Conservation (phyloP, 768 basidiomycete species). For the Macrolepiota albuminosa region DNA sequence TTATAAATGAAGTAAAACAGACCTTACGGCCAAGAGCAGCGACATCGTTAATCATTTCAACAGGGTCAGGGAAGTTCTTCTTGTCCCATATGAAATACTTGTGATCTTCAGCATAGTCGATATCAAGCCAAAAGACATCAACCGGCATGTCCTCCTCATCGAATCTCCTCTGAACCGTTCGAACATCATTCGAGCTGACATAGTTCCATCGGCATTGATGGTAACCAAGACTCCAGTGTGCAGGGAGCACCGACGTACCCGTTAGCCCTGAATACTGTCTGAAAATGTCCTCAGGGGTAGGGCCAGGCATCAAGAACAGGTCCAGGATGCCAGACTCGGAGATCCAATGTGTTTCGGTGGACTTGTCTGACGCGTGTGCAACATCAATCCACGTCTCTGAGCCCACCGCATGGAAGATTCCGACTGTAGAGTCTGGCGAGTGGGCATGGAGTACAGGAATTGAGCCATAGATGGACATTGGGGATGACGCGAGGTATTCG, state of each 20-base stretch:
- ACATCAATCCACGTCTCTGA: slow-evolving; percentile 98
- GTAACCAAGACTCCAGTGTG: slow-evolving; percentile 88
- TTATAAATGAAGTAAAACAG: neutral
- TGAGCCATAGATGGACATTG: slow-evolving; percentile 84
- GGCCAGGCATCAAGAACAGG: slow-evolving; percentile 89
- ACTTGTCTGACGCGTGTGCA: slow-evolving; percentile 57
- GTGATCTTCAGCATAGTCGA: slow-evolving; percentile 91
- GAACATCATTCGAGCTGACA: slow-evolving; percentile 81
- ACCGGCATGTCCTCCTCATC: slow-evolving; percentile 95
- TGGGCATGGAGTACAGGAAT: slow-evolving; percentile 95
- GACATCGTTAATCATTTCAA: slow-evolving; percentile 89
- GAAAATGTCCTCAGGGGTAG: slow-evolving; percentile 78
- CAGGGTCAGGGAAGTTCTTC: slow-evolving; percentile 90
- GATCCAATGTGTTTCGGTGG: slow-evolving; percentile 92
- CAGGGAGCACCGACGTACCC: slow-evolving; percentile 83
- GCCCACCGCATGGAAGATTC: slow-evolving; percentile 78
- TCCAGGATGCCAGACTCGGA: slow-evolving; percentile 97
- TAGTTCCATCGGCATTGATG: slow-evolving; percentile 99
- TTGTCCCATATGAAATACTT: slow-evolving; percentile 98
- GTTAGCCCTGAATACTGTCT: slow-evolving; percentile 82
- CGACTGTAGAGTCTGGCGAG: slow-evolving; percentile 81
- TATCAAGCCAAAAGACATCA: slow-evolving; percentile 96
- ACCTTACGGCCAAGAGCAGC: slow-evolving; percentile 85
- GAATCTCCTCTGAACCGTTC: slow-evolving; percentile 79
- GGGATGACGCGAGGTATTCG: slow-evolving; percentile 82